Conservation (phyloP, 768 basidiomycete species). For the Lactarius trivialis region DNA sequence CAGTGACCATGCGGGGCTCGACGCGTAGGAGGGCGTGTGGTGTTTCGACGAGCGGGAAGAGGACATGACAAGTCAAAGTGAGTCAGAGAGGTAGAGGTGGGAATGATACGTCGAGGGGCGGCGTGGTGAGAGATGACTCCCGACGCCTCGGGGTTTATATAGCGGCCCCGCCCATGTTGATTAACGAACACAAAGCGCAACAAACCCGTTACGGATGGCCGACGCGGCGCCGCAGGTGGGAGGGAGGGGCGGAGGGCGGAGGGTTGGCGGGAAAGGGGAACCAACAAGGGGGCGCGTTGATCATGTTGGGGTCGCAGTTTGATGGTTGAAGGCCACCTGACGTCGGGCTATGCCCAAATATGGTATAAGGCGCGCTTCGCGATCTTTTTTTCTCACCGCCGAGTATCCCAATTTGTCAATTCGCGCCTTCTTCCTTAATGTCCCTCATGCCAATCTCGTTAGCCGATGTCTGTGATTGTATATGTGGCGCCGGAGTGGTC, state of each 20-base stretch:
- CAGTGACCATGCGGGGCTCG: conserved; percentile 20
- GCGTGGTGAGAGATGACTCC: conserved; percentile 4
- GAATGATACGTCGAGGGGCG: neutral
- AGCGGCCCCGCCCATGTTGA: neutral
- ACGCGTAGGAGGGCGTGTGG: conserved; percentile 10
- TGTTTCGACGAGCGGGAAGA: conserved; percentile 16
- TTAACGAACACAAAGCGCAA: conserved; percentile 1
- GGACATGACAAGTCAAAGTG: conserved; percentile 15
- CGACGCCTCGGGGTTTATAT: conserved; percentile 5
- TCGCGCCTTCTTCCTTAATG: neutral
- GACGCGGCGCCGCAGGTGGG: neutral
- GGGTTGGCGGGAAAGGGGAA: neutral
- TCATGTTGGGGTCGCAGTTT: neutral
- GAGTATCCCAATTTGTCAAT: neutral
- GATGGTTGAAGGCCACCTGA: neutral
- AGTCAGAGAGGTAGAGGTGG: conserved; percentile 2
- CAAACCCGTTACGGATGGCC: neutral
- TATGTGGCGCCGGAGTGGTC: neutral
- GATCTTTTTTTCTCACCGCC: neutral
- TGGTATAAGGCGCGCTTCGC: neutral
- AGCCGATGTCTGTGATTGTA: too few relatives aligned
- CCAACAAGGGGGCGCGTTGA: neutral
- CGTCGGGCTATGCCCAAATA: conserved; percentile 5
- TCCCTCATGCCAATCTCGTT: neutral
- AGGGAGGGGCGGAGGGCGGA: conserved; percentile 1